Evolutionary conservation across 305 asterid genomes (phyloP).

Genomic region (Ilex paraguariensis): DNA sequence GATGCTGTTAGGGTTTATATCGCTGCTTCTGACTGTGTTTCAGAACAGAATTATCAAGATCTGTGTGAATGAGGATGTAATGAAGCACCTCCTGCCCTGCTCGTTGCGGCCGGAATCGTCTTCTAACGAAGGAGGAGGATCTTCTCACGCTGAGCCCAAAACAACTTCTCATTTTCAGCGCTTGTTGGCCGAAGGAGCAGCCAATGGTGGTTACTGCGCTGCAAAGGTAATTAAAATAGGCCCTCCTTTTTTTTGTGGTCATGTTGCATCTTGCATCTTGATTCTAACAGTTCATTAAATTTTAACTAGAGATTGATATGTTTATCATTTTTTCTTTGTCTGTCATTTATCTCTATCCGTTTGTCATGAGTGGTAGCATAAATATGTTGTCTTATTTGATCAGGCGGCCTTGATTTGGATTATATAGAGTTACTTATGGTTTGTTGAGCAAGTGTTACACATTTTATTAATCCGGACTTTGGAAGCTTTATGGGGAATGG

Average conservation of each 20-base stretch:
- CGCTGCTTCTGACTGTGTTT: constrained; percentile 76
- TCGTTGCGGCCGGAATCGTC: constrained; percentile 25
- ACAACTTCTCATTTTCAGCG: constrained; percentile 43
- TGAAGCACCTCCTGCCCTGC: constrained; percentile 69
- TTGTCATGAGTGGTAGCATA: too few species aligned
- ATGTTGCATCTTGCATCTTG: too few species aligned
- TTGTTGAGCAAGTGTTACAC: too few species aligned
- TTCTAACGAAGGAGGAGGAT: constrained; percentile 31
- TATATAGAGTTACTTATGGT: too few species aligned
- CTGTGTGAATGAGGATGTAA: constrained; percentile 43
- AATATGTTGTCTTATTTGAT: too few species aligned
- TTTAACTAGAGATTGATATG: neutral
- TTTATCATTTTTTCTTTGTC: neutral
- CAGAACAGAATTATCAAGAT: constrained; percentile 63
- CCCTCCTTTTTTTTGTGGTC: constrained; percentile 2
- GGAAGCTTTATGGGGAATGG: too few species aligned
- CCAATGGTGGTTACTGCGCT: constrained; percentile 45
- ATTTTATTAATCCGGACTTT: too few species aligned
- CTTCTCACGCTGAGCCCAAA: constrained; percentile 24
- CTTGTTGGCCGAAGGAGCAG: constrained; percentile 50
- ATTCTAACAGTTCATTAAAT: neutral
- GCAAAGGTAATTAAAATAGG: constrained; percentile 39
- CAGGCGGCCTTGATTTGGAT: too few species aligned
- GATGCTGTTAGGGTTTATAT: constrained; percentile 96
- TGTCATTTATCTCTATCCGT: too few species aligned